Conservation (phyloP, 2,329 filamentous ascomycete genomes). For the Aspergillus novofumigatus region DNA sequence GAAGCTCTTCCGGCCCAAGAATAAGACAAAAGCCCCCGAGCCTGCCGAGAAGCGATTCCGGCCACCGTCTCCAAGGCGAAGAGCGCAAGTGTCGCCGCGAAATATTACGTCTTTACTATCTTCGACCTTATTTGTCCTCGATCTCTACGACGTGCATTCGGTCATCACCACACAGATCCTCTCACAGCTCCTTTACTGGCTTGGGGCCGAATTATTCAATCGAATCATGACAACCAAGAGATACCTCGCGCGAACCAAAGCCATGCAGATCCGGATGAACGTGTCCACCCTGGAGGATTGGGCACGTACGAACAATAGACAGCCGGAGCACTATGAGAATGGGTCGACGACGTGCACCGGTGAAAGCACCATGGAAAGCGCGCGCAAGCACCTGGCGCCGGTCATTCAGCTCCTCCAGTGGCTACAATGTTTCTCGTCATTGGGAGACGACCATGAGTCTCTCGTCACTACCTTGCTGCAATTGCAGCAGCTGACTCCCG, state of each 20-base stretch:
- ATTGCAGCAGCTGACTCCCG: constrained; percentile 74
- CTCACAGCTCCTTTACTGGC: constrained; percentile 91
- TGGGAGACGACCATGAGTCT: constrained; percentile 85
- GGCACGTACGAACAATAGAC: constrained; percentile 87
- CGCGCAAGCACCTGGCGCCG: constrained; percentile 78
- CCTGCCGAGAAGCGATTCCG: constrained; percentile 85
- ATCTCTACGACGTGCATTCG: constrained; percentile 98
- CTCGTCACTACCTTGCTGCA: constrained; percentile 86
- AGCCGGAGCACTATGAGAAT: constrained; percentile 92
- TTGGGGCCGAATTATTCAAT: constrained; percentile 94
- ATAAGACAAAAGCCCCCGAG: constrained; percentile 78
- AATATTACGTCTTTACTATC: constrained; percentile 95
- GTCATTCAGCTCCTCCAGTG: constrained; percentile 93
- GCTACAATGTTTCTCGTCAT: constrained; percentile 94
- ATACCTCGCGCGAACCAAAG: constrained; percentile 92
- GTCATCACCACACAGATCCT: constrained; percentile 91
- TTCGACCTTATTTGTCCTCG: constrained; percentile 92
- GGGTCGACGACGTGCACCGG: constrained; percentile 81
- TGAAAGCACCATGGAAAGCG: constrained; percentile 80
- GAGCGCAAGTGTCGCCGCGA: constrained; percentile 85
- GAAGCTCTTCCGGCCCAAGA: constrained; percentile 92
- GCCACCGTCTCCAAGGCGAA: constrained; percentile 86
- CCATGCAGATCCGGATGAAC: constrained; percentile 99
- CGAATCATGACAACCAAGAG: constrained; percentile 94
- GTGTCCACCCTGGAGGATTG: constrained; percentile 93